Percentiles rank a stretch among this genome's conserved stretches.
phyloP scores from a whole-genome alignment of 495 filamentous ascomycete species.

The Aspergillus saccharolyticus region DNA sequence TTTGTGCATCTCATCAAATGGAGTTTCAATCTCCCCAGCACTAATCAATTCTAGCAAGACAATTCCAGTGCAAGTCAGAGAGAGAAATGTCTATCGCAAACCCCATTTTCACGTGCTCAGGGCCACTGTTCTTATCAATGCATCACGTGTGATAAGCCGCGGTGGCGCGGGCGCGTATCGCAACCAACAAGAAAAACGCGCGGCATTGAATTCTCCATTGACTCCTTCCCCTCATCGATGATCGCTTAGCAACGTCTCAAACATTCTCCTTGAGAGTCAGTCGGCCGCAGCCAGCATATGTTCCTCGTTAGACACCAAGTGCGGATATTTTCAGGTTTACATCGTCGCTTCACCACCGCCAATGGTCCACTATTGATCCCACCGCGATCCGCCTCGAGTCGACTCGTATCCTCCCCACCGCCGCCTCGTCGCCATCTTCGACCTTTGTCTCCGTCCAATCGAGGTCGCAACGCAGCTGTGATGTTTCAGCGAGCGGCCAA shows the following conservation, averaged over 20 bases:
- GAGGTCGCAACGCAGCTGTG: constrained; percentile 7
- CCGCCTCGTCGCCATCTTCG: constrained; percentile 27
- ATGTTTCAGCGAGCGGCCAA: constrained; percentile 46
- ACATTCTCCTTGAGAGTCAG: constrained; percentile 2
- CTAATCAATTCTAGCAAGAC: too few species aligned
- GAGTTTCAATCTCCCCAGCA: background rate
- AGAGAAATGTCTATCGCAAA: background rate
- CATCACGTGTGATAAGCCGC: constrained; percentile 33
- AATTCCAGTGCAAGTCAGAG: too few species aligned
- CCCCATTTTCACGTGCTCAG: background rate
- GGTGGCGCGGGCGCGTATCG: constrained; percentile 13
- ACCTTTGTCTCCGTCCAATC: constrained; percentile 13
- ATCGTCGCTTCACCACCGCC: constrained; percentile 18
- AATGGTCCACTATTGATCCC: constrained; percentile 19
- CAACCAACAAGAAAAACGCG: background rate
- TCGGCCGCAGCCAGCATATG: constrained; percentile 21
- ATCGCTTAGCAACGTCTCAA: background rate
- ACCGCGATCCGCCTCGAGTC: constrained; percentile 16
- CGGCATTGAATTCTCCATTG: too few species aligned
- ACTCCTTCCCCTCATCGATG: background rate
- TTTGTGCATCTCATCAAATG: too few species aligned
- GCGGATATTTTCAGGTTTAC: constrained; percentile 13
- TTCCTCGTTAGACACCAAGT: constrained; percentile 21
- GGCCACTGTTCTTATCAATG: constrained; percentile 9
- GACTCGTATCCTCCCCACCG: too few species aligned